These are phyloP conservation scores for Vitis labrusca DNA, from an alignment of 164 flowering plant species.

Conservation along the genomic window DNA sequence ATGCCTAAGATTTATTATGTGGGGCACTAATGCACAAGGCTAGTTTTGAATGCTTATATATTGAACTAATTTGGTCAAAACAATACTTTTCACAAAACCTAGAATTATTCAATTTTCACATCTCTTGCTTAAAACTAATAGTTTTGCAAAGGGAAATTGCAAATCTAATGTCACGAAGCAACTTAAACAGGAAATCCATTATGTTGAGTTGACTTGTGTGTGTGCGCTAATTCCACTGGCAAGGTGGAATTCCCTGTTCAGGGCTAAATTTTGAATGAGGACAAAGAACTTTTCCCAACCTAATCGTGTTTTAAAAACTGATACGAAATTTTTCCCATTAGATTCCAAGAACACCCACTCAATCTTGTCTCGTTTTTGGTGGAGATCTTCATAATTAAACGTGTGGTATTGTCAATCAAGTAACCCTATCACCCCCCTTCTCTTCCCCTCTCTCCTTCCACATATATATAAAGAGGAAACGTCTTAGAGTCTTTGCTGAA, in stretches of 20 bases:
- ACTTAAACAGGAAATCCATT: conserved; percentile 11
- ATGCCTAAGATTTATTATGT: too few species aligned
- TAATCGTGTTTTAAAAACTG: background rate
- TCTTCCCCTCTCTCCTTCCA: background rate
- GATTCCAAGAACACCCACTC: conserved; percentile 9
- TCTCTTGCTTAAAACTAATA: too few species aligned
- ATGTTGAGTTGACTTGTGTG: background rate
- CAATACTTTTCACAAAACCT: too few species aligned
- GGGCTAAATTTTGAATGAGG: background rate
- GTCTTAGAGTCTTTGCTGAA: too few species aligned
- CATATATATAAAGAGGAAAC: background rate
- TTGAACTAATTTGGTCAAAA: too few species aligned
- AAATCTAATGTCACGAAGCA: conserved; percentile 3
- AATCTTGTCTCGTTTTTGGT: conserved; percentile 10
- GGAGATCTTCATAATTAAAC: conserved; percentile 18
- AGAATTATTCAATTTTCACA: too few species aligned
- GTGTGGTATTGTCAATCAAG: background rate
- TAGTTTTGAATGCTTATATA: too few species aligned
- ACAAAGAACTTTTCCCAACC: background rate
- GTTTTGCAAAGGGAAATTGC: background rate
- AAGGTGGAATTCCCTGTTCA: conserved; percentile 21
- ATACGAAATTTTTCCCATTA: background rate
- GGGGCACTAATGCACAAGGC: too few species aligned
- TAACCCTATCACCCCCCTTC: background rate
- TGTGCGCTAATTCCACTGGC: background rate